Evolutionary conservation across 306 rosid genomes (phyloP).

Genomic region (Dalbergia oliveri): DNA sequence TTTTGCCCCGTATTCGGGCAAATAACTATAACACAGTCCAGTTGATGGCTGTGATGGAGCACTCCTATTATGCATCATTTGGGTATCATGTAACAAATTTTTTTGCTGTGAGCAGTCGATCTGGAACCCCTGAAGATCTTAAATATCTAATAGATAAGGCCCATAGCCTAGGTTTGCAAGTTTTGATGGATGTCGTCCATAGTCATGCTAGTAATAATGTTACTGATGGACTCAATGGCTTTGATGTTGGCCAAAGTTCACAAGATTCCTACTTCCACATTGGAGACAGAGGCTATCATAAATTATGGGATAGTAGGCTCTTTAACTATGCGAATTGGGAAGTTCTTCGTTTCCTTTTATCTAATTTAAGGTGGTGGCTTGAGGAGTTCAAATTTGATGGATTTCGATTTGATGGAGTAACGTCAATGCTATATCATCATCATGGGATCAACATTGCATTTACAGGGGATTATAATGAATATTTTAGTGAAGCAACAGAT

Average conservation of each 20-base stretch:
- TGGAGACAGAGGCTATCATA: slow-evolving; percentile 92
- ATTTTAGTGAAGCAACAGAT: slow-evolving; percentile 88
- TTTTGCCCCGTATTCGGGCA: slow-evolving; percentile 85
- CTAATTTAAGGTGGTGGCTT: slow-evolving; percentile 96
- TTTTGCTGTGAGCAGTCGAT: slow-evolving; percentile 94
- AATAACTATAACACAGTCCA: slow-evolving; percentile 95
- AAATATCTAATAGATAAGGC: slow-evolving; percentile 95
- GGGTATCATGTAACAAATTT: slow-evolving; percentile 96
- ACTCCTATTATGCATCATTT: slow-evolving; percentile 96
- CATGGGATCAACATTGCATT: slow-evolving; percentile 85
- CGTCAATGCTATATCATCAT: slow-evolving; percentile 97
- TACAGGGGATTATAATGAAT: slow-evolving; percentile 86
- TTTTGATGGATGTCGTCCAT: slow-evolving; percentile 93
- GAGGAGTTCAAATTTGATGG: slow-evolving; percentile 94
- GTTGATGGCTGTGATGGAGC: slow-evolving; percentile 99
- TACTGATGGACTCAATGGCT: slow-evolving; percentile 97
- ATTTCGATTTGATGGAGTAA: slow-evolving; percentile 96
- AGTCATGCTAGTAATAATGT: slow-evolving; percentile 96
- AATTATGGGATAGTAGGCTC: slow-evolving; percentile 94
- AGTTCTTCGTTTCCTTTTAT: slow-evolving; percentile 94
- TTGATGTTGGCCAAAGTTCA: slow-evolving; percentile 93
- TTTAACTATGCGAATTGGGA: slow-evolving; percentile 98
- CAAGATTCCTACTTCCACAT: slow-evolving; percentile 89
- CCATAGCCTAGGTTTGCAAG: slow-evolving; percentile 83
- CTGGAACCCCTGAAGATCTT: slow-evolving; percentile 98